Evolutionary conservation across 257 asterid genomes (phyloP).

Genomic region (Agastache rugosa): DNA sequence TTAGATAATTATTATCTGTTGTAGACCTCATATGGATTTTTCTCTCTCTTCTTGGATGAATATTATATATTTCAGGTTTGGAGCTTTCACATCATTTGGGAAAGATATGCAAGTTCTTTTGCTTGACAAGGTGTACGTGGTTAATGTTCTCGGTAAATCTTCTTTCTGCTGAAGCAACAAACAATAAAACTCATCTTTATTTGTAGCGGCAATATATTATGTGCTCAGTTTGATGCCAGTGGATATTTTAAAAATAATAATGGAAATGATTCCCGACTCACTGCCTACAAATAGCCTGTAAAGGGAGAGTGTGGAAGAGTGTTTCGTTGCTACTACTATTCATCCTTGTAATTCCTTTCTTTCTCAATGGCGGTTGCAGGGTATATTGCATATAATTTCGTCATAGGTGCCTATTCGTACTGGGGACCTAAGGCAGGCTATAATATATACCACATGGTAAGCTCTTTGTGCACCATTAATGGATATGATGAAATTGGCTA

Average conservation of each 20-base stretch:
- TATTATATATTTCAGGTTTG: conserved; percentile 52
- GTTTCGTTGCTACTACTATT: conserved; percentile 10
- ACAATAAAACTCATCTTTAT: conserved; percentile 2
- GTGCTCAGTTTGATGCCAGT: not conserved
- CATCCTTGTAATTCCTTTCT: conserved; percentile 23
- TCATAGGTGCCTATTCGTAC: conserved; percentile 95
- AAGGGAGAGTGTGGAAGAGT: not conserved
- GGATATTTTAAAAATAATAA: conserved; percentile 24
- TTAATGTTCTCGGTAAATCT: conserved; percentile 84
- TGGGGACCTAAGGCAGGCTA: conserved; percentile 99
- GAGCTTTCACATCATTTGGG: conserved; percentile 51
- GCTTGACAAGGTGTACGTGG: conserved; percentile 73
- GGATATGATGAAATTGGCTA: not conserved
- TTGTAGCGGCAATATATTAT: not conserved
- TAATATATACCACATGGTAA: conserved; percentile 91
- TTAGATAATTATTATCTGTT: conserved; percentile 4
- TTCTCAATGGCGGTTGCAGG: conserved; percentile 59
- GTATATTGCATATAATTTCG: conserved; percentile 92
- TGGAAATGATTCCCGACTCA: conserved; percentile 14
- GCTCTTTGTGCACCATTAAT: conserved; percentile 31
- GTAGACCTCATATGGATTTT: conserved; percentile 18
- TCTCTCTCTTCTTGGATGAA: conserved; percentile 19
- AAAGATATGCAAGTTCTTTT: conserved; percentile 72
- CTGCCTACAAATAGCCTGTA: conserved; percentile 5
- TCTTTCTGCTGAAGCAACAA: conserved; percentile 31